Evolutionary conservation across 1,284 basidiomycete species (phyloP), one percentile per base, ranked within the genome.

Genomic region (Sporisorium reilianum): DNA sequence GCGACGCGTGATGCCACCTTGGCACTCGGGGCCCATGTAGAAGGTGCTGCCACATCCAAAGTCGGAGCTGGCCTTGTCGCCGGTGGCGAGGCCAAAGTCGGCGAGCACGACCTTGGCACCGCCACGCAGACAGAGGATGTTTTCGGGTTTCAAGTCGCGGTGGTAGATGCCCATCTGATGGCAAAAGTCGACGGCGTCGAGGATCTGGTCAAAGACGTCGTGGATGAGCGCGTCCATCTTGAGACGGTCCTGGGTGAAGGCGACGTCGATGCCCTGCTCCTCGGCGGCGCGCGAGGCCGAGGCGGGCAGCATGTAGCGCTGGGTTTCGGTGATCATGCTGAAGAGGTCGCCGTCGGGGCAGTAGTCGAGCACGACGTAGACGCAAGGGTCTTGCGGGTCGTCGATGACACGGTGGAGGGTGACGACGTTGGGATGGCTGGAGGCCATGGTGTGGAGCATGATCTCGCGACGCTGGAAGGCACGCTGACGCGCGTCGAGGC

Each of bases 71-170:
- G 89, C 87, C 82, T 90, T 90, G 75, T 98, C 94, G 40, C 91
- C 92, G 1, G 96, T 99, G 16, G 96, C 96, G 36, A 98, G 90
- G 45, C 97, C 96, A 85, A 99, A 99, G 87, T 99, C 97, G 58
- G 95, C 95, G 82, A 99, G 89, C 73, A 93, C 90, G 64, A 98
- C 90, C 70, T 90, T 89, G 76, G 91, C 88, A 71, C 95, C 95
- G 82, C 86, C 86, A 22, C 85, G 81, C 88, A 92, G 85, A 86
- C 94, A 97, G 69, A 99, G 88, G 77, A 99, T 91, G 86, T 99
- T 99, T 87, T 98, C 97, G 0, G 96, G 96, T 88, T 98, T 99
- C 81, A 99, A 88, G 85, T 98, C 96, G 59, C 96, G 93, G 86
- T 98, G 96, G 87, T 93, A 97, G 85, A 98, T 94, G 28, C 89